phyloP scores from a whole-genome alignment of 2,329 filamentous ascomycete genomes.

The Acrocalymma vagum region DNA sequence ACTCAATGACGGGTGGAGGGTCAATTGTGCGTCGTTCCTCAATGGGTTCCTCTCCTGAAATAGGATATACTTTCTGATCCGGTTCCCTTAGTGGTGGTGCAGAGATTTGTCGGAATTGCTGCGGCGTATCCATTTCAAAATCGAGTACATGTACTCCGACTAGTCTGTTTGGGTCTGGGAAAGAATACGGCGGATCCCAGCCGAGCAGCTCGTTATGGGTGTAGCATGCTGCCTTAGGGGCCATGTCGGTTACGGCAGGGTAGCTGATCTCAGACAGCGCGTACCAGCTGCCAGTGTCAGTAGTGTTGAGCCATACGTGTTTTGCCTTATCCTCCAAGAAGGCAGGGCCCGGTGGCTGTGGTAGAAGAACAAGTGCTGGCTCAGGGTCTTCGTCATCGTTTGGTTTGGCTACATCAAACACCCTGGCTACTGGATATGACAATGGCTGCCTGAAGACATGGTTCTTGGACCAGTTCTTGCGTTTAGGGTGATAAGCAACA shows the following conservation, averaged over 20 bases:
- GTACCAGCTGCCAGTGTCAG: constrained; percentile 89
- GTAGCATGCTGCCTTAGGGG: constrained; percentile 65
- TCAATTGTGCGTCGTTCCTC: constrained; percentile 28
- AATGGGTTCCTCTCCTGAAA: constrained; percentile 27
- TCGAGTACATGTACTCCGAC: constrained; percentile 51
- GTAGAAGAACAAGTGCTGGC: constrained; percentile 81
- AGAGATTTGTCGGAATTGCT: constrained; percentile 30
- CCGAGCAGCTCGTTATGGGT: constrained; percentile 40
- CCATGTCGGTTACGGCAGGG: constrained; percentile 80
- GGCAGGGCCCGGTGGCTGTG: constrained; percentile 78
- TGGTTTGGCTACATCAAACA: constrained; percentile 87
- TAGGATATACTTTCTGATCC: constrained; percentile 26
- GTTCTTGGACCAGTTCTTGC: constrained; percentile 43
- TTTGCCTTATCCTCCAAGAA: constrained; percentile 50
- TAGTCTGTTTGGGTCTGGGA: constrained; percentile 44
- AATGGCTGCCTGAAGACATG: constrained; percentile 65
- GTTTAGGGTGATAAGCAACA: constrained; percentile 77
- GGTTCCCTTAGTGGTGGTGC: constrained; percentile 33
- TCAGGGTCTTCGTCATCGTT: constrained; percentile 71
- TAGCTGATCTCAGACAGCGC: constrained; percentile 88
- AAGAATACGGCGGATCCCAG: constrained; percentile 34
- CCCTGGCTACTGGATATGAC: constrained; percentile 79
- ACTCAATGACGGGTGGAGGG: constrained; percentile 25
- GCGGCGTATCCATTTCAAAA: constrained; percentile 26
- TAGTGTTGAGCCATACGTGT: constrained; percentile 83